Evolutionary conservation across 2,329 filamentous ascomycete genomes (phyloP).

Genomic region (Volutella citrinella): DNA sequence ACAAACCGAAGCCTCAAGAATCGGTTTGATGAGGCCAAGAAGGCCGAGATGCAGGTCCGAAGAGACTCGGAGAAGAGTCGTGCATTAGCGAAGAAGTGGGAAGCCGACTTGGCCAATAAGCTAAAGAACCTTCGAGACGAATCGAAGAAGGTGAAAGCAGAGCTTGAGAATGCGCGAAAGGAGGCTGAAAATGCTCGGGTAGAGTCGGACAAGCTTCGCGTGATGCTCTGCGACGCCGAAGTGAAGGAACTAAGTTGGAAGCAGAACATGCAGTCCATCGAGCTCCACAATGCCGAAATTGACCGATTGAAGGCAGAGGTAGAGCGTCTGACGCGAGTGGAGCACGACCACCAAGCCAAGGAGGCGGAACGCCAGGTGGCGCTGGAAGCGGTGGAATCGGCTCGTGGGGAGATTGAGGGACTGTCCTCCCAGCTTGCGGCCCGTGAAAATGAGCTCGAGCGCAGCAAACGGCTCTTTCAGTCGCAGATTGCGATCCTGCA

Average conservation of each 20-base stretch:
- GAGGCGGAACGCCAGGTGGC: conserved; percentile 58
- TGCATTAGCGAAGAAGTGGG: conserved; percentile 74
- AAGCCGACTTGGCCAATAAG: conserved; percentile 66
- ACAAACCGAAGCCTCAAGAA: conserved; percentile 71
- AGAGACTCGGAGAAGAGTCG: conserved; percentile 71
- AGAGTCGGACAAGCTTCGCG: conserved; percentile 63
- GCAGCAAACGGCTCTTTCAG: conserved; percentile 42
- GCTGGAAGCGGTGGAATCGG: conserved; percentile 54
- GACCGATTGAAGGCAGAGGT: conserved; percentile 58
- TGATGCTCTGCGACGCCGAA: conserved; percentile 66
- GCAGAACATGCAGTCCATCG: conserved; percentile 62
- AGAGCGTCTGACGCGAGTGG: conserved; percentile 55
- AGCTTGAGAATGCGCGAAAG: conserved; percentile 53
- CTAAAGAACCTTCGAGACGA: conserved; percentile 66
- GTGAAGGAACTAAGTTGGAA: conserved; percentile 62
- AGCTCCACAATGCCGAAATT: conserved; percentile 59
- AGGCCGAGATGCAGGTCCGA: conserved; percentile 65
- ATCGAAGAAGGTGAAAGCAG: conserved; percentile 60
- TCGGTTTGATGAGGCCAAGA: conserved; percentile 70
- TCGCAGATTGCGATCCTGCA: conserved; percentile 48
- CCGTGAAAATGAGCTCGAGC: conserved; percentile 45
- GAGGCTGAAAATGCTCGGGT: conserved; percentile 56
- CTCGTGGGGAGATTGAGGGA: conserved; percentile 57
- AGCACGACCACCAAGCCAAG: conserved; percentile 62
- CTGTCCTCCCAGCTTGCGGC: conserved; percentile 56